These are phyloP conservation scores for Lentithecium fluviatile DNA, from an alignment of 495 filamentous ascomycete genomes.

Conservation along the genomic window DNA sequence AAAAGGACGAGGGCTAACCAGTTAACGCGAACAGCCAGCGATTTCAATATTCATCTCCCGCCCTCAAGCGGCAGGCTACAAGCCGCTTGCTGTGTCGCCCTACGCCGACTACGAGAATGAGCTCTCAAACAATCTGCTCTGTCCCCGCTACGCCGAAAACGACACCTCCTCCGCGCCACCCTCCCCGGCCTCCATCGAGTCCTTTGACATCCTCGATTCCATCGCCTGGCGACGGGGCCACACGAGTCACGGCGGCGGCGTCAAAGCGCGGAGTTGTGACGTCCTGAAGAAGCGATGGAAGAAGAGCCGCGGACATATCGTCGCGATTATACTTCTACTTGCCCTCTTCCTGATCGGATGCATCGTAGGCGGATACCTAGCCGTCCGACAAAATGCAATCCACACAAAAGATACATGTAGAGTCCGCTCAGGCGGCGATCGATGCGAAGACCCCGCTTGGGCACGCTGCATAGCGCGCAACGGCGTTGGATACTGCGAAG, in stretches of 20 bases:
- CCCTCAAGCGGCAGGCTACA: slow-evolving; percentile 7
- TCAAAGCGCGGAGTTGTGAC: neutral
- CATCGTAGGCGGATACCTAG: slow-evolving; percentile 5
- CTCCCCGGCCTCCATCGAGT: slow-evolving; percentile 22
- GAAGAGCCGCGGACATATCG: slow-evolving; percentile 4
- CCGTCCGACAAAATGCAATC: neutral
- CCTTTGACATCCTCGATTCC: slow-evolving; percentile 26
- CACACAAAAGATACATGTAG: slow-evolving; percentile 4
- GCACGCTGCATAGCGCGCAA: slow-evolving; percentile 17
- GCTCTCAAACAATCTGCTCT: slow-evolving; percentile 21
- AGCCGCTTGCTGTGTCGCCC: slow-evolving; percentile 8
- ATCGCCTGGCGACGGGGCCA: slow-evolving; percentile 22
- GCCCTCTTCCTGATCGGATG: slow-evolving; percentile 10
- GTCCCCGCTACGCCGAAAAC: slow-evolving; percentile 25
- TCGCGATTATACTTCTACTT: slow-evolving; percentile 1
- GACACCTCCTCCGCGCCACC: slow-evolving; percentile 22
- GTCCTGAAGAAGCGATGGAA: neutral
- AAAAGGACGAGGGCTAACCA: too few relatives aligned
- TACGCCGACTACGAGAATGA: slow-evolving; percentile 19
- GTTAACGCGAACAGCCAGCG: too few relatives aligned
- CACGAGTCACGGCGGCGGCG: neutral
- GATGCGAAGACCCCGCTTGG: slow-evolving; percentile 15
- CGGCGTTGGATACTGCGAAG: slow-evolving; percentile 21
- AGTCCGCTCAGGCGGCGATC: slow-evolving; percentile 4
- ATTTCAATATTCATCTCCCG: neutral